Conservation (phyloP, 1,284 basidiomycete species). For the Chondrostereum purpureum region DNA sequence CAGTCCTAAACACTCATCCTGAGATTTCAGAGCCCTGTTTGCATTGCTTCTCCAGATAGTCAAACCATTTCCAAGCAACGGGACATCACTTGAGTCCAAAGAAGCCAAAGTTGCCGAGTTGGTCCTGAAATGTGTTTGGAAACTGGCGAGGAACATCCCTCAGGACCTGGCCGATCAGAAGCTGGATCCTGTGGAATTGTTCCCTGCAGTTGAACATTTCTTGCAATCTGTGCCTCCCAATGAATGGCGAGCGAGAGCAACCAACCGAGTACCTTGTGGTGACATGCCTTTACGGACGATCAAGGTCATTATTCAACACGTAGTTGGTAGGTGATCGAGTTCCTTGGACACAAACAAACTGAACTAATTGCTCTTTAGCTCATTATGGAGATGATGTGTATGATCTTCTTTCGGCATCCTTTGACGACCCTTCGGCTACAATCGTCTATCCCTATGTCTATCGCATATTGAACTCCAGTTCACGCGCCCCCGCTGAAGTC, state of each 20-base stretch:
- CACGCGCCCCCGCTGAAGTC: slow-evolving; percentile 36
- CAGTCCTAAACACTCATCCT: slow-evolving; percentile 12
- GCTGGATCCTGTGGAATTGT: slow-evolving; percentile 82
- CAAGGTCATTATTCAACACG: slow-evolving; percentile 95
- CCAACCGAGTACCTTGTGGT: slow-evolving; percentile 87
- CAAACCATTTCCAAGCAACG: slow-evolving; percentile 73
- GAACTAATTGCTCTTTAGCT: slow-evolving; percentile 35
- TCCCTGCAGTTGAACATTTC: slow-evolving; percentile 94
- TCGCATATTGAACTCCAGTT: slow-evolving; percentile 70
- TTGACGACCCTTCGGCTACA: slow-evolving; percentile 77
- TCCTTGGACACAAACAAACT: slow-evolving; percentile 6
- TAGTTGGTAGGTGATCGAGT: slow-evolving; percentile 71
- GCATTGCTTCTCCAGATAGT: slow-evolving; percentile 83
- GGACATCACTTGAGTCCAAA: slow-evolving; percentile 63
- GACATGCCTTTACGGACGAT: slow-evolving; percentile 97
- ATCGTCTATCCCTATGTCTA: slow-evolving; percentile 83
- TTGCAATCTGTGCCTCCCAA: slow-evolving; percentile 90
- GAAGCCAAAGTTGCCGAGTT: slow-evolving; percentile 92
- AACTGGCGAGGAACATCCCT: slow-evolving; percentile 90
- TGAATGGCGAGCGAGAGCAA: slow-evolving; percentile 90
- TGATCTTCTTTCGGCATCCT: slow-evolving; percentile 69
- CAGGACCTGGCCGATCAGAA: slow-evolving; percentile 79
- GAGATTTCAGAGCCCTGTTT: slow-evolving; percentile 53
- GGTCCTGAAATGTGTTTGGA: slow-evolving; percentile 98
- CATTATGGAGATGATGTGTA: slow-evolving; percentile 79